phyloP scores from a whole-genome alignment of 176 grass and related monocot species.

The Avena insularis region DNA sequence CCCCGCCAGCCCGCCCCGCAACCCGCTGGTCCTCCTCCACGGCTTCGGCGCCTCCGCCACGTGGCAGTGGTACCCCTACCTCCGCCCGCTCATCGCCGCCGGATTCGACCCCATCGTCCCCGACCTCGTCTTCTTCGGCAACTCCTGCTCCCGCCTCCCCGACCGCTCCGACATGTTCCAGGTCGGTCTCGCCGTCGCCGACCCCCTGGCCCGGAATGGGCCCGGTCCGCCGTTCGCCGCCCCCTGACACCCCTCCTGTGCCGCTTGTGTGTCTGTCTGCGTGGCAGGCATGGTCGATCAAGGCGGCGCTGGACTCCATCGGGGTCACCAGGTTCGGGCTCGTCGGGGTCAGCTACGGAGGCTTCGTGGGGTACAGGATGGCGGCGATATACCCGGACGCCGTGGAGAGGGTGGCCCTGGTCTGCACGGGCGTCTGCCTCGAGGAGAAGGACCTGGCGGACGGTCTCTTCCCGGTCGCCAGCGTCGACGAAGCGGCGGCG shows the following conservation, averaged over 20 bases:
- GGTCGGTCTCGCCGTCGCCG: neutral
- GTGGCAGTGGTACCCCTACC: slow-evolving; percentile 89
- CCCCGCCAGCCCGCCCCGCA: slow-evolving; percentile 55
- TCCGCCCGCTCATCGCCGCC: slow-evolving; percentile 67
- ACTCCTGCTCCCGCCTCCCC: slow-evolving; percentile 54
- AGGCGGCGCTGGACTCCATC: slow-evolving; percentile 63
- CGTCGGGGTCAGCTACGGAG: slow-evolving; percentile 86
- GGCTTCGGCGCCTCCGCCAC: slow-evolving; percentile 92
- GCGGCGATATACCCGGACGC: slow-evolving; percentile 69
- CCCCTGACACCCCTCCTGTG: neutral
- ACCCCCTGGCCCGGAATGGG: too few relatives aligned
- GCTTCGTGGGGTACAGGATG: slow-evolving; percentile 81
- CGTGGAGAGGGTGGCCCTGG: slow-evolving; percentile 56
- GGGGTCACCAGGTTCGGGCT: slow-evolving; percentile 60
- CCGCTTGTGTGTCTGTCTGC: neutral
- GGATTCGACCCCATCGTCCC: slow-evolving; percentile 93
- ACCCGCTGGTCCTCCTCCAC: slow-evolving; percentile 79
- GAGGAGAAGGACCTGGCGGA: slow-evolving; percentile 78
- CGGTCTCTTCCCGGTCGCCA: slow-evolving; percentile 75
- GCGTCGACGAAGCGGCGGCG: slow-evolving; percentile 56
- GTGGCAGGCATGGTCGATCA: slow-evolving; percentile 55
- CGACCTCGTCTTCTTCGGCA: slow-evolving; percentile 96
- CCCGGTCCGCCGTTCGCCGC: too few relatives aligned
- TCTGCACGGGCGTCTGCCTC: slow-evolving; percentile 86
- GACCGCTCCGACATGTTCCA: slow-evolving; percentile 84